Evolutionary conservation across 2,329 filamentous ascomycete genomes (phyloP), one percentile per base, ranked within the genome.

Genomic region (Pseudogymnoascus sp.): DNA sequence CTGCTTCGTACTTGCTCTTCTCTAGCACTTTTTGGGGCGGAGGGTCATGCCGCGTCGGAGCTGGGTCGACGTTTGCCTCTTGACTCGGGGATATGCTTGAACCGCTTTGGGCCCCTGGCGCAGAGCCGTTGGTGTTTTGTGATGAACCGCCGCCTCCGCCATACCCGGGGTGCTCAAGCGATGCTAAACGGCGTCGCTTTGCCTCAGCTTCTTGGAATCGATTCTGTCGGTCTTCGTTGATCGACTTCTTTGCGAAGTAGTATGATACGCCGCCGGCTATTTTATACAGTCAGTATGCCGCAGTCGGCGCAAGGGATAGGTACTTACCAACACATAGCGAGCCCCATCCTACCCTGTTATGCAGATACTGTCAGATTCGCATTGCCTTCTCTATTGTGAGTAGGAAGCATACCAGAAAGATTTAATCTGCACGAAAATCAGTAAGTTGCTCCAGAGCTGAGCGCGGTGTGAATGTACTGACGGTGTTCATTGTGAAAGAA

Each of bases 191-290:
- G 77, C 82, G 87, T 22, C 65, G 62, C 77, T 88, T 86, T 68
- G 84, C 77, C 61, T 82, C 81, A 62, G 80, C 82, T 64, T 88
- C 86, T 68, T 88, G 83, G 66, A 88, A 84, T 70, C 90, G 85
- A 63, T 84, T 79, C 64, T 84, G 81, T 66, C 93, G 89, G 75
- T 97, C 92, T 68, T 89, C 89, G 73, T 97, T 96, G 82, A 99
- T 96, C 74, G 87, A 87, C 72, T 85, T 83, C 81, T 99, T 99
- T 66, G 94, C 94, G 74, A 97, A 96, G 79, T 90, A 92, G 81
- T 97, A 99, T 70, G 93, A 92, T 65, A 88, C 90, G 66, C 86
- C 94, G 71, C 93, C 94, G 67, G 92, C 91, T 92, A 71, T 63
- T 57, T 37, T 20, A 7, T 37, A 50, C 54, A 7, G 58, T 70